These are phyloP conservation scores for Neltuma alba DNA, from an alignment of 306 rosid species.

Conservation along the genomic window DNA sequence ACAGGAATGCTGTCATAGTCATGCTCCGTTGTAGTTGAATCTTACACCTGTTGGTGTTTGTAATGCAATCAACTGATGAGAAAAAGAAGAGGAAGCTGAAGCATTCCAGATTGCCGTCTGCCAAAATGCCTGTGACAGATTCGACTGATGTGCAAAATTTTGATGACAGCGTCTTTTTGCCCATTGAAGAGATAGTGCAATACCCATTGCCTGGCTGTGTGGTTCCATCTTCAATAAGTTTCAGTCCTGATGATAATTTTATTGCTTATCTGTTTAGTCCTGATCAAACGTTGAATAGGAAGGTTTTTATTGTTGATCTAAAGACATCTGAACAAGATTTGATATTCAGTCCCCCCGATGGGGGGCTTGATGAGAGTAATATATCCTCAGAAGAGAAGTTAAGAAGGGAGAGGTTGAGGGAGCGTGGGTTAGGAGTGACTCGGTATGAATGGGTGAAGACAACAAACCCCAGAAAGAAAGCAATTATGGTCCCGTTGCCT, in stretches of 20 bases:
- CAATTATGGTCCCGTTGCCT: conserved; percentile 91
- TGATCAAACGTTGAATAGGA: conserved; percentile 71
- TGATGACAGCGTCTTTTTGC: conserved; percentile 62
- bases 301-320: conserved; percentile 66
- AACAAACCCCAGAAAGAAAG: conserved; percentile 60
- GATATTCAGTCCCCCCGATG: conserved; percentile 86
- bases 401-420: conserved; percentile 97
- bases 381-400: conserved; percentile 86
- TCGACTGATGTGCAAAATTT: conserved; percentile 49
- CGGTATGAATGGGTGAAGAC: conserved; percentile 93
- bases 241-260: conserved; percentile 76
- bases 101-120: conserved; percentile 57
- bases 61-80: conserved; percentile 80
- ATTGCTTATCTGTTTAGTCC: conserved; percentile 81
- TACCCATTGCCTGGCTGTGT: conserved; percentile 89
- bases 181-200: conserved; percentile 90
- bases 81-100: conserved; percentile 60
- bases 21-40: conserved; percentile 41
- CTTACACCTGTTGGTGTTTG: conserved; percentile 38
- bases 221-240: conserved; percentile 77
- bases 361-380: conserved; percentile 90
- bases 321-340: conserved; percentile 62
- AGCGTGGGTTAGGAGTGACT: conserved; percentile 94
- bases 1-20: conserved; percentile 30
- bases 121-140: conserved; percentile 79